These are phyloP conservation scores for Tetrahymena thermophila DNA, from an alignment of 73 alveolate species.

Conservation along the genomic window DNA sequence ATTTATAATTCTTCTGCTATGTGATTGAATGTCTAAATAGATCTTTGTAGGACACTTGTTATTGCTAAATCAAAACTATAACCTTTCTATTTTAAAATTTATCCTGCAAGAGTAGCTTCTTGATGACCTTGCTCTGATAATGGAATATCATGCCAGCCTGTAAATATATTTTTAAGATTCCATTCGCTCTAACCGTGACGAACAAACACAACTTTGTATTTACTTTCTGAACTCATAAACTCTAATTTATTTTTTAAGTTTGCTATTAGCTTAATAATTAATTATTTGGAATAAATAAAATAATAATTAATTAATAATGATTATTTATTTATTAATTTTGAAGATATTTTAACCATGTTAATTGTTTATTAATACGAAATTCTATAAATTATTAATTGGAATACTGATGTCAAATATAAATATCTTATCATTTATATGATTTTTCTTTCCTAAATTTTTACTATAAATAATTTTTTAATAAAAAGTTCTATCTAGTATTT, in stretches of 20 bases:
- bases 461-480: too few relatives aligned
- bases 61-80: constrained; percentile 79
- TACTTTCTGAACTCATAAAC: not conserved
- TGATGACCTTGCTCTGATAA: constrained; percentile 84
- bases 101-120: constrained; percentile 87
- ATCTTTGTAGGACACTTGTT: constrained; percentile 94
- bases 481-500: too few relatives aligned
- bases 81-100: constrained; percentile 53
- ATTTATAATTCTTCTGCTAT: constrained; percentile 70
- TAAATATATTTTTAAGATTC: constrained; percentile 92
- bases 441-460: not conserved
- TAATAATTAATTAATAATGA: too few relatives aligned
- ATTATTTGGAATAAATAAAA: not conserved
- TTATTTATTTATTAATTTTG: too few relatives aligned
- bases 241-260: not conserved
- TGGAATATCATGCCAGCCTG: constrained; percentile 99
- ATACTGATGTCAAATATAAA: not conserved
- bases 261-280: not conserved
- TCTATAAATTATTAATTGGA: not conserved
- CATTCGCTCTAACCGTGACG: constrained; percentile 97
- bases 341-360: not conserved
- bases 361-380: not conserved
- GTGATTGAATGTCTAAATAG: constrained; percentile 46
- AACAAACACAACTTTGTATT: constrained; percentile 63
- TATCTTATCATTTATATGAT: not conserved